These are phyloP conservation scores for Basidioascus undulatus DNA, from an alignment of 768 basidiomycete genomes.

Conservation along the genomic window DNA sequence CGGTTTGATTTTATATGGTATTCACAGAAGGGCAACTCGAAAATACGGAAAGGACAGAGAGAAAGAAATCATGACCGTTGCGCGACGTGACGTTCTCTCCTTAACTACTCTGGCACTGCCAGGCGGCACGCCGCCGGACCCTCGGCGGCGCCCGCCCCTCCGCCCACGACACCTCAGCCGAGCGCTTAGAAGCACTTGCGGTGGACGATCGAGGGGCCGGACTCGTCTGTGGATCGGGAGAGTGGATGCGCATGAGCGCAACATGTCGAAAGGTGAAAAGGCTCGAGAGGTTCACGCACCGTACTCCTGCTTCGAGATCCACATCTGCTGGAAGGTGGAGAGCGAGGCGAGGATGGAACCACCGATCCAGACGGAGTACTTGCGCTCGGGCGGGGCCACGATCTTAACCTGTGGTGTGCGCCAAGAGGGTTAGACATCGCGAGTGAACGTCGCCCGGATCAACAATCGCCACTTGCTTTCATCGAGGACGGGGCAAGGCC, in stretches of 20 bases:
- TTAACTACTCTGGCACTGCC: too few species aligned
- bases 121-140: too few species aligned
- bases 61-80: too few species aligned
- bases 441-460: too few species aligned
- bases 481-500: constrained; percentile 62
- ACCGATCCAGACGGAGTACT: constrained; percentile 63
- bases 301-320: constrained; percentile 82
- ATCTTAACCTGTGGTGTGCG: constrained; percentile 69
- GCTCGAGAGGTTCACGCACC: constrained; percentile 25
- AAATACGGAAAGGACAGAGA: too few species aligned
- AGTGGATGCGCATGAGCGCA: neutral
- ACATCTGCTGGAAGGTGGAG: constrained; percentile 88
- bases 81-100: too few species aligned
- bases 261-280: neutral
- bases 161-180: too few species aligned
- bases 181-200: constrained; percentile 10
- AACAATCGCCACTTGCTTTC: constrained; percentile 30
- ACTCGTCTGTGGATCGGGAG: constrained; percentile 4
- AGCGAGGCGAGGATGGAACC: constrained; percentile 42
- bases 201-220: constrained; percentile 21
- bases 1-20: too few species aligned
- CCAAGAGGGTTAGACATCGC: too few species aligned
- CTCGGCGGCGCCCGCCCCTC: too few species aligned
- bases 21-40: too few species aligned
- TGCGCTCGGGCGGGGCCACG: constrained; percentile 76